Evolutionary conservation across 306 rosid genomes (phyloP).

Genomic region (Vicia sativa): DNA sequence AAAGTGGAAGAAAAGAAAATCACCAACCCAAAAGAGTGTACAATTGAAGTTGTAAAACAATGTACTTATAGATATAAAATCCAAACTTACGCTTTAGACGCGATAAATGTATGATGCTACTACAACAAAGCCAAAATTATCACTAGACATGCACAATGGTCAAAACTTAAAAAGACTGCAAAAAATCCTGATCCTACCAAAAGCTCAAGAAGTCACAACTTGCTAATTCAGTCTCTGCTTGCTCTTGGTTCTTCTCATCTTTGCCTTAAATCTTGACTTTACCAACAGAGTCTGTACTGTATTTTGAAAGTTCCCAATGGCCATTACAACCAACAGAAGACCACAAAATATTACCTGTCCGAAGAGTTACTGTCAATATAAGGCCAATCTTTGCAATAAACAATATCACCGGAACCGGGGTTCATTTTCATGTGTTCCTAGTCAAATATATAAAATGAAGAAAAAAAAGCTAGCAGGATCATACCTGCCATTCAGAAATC

Average conservation of each 20-base stretch:
- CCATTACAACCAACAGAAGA: slow-evolving; percentile 78
- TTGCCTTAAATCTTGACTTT: slow-evolving; percentile 95
- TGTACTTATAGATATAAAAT: slow-evolving; percentile 23
- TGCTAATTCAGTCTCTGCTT: slow-evolving; percentile 69
- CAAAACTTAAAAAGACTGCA: slow-evolving; percentile 47
- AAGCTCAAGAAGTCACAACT: slow-evolving; percentile 32
- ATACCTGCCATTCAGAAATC: slow-evolving; percentile 96
- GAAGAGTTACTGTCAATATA: slow-evolving; percentile 33
- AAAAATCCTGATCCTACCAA: slow-evolving; percentile 42
- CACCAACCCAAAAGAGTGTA: slow-evolving; percentile 29
- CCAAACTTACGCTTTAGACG: slow-evolving; percentile 41
- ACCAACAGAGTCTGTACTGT: slow-evolving; percentile 85
- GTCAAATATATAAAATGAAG: slow-evolving; percentile 5
- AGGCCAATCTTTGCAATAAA: slow-evolving; percentile 17
- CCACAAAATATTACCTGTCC: slow-evolving; percentile 92
- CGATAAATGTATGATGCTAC: slow-evolving; percentile 28
- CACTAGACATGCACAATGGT: slow-evolving; percentile 45
- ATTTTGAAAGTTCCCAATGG: slow-evolving; percentile 86
- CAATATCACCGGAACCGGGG: slow-evolving; percentile 6
- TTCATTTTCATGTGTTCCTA: slow-evolving; percentile 6
- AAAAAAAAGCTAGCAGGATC: slow-evolving; percentile 21
- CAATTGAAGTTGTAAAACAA: slow-evolving; percentile 24
- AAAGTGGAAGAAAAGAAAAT: slow-evolving; percentile 2
- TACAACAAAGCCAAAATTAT: slow-evolving; percentile 46
- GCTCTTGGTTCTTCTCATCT: slow-evolving; percentile 91